Evolutionary conservation across 495 filamentous ascomycete species (phyloP).

Genomic region (Cercophora newfieldiana): DNA sequence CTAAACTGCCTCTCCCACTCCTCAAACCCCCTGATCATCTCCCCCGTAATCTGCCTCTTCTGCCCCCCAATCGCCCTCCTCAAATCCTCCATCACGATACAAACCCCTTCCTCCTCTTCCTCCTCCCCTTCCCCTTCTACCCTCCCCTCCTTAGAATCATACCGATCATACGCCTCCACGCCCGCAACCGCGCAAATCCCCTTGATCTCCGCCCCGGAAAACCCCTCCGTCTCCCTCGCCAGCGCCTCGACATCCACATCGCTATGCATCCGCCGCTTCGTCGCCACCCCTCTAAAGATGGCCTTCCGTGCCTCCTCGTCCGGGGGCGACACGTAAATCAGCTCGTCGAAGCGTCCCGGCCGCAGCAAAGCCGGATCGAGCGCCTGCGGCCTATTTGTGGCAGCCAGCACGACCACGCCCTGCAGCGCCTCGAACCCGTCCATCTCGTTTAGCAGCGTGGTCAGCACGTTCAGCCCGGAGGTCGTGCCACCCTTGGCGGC

Average conservation of each 20-base stretch:
- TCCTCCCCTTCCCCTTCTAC: slow-evolving; percentile 37
- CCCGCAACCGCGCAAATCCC: slow-evolving; percentile 63
- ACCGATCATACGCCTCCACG: slow-evolving; percentile 45
- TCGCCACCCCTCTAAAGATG: slow-evolving; percentile 66
- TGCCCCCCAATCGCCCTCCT: slow-evolving; percentile 61
- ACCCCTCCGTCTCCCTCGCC: slow-evolving; percentile 72
- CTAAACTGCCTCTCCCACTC: slow-evolving; percentile 56
- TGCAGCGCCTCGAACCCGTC: slow-evolving; percentile 87
- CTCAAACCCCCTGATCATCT: slow-evolving; percentile 66
- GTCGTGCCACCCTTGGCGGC: slow-evolving; percentile 21
- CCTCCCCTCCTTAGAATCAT: slow-evolving; percentile 19
- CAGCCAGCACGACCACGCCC: slow-evolving; percentile 87
- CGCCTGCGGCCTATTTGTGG: slow-evolving; percentile 87
- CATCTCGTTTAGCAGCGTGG: slow-evolving; percentile 92
- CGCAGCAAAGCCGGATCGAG: slow-evolving; percentile 87
- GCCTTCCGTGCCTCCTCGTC: slow-evolving; percentile 71
- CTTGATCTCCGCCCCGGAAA: slow-evolving; percentile 86
- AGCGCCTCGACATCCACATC: slow-evolving; percentile 67
- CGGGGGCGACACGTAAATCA: slow-evolving; percentile 89
- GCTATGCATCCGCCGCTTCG: slow-evolving; percentile 55
- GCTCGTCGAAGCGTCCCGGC: slow-evolving; percentile 81
- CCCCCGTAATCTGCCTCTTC: slow-evolving; percentile 66
- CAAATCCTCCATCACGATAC: slow-evolving; percentile 63
- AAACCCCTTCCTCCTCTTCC: too few relatives aligned
- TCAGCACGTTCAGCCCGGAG: slow-evolving; percentile 76